Conservation (phyloP, 2,329 filamentous ascomycete species). For the Dryadomyces sulphureus region DNA sequence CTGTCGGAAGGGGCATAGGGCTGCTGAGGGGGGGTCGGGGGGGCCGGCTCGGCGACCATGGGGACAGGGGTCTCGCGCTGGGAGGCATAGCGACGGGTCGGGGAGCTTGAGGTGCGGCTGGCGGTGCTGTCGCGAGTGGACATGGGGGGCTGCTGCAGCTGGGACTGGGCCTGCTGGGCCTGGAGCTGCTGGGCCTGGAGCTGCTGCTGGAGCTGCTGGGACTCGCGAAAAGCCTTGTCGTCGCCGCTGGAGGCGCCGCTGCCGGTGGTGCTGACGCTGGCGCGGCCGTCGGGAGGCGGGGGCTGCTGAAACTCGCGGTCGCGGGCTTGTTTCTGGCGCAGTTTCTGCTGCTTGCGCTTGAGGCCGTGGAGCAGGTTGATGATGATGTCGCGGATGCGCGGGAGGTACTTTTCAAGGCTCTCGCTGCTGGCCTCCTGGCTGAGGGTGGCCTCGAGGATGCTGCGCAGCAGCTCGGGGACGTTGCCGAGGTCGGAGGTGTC, state of each 20-base stretch:
- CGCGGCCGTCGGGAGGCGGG: background rate
- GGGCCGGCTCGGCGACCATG: conserved; percentile 46
- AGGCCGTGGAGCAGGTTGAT: conserved; percentile 92
- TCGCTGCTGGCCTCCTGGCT: conserved; percentile 92
- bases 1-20: too few species aligned
- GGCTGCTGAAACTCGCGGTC: conserved; percentile 45
- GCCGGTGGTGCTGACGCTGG: conserved; percentile 41
- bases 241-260: conserved; percentile 44
- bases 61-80: conserved; percentile 34
- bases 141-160: conserved; percentile 15
- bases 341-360: conserved; percentile 90
- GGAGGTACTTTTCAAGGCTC: conserved; percentile 85
- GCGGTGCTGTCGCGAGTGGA: conserved; percentile 15
- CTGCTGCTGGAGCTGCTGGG: conserved; percentile 15
- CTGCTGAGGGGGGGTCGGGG: too few species aligned
- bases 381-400: conserved; percentile 93
- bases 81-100: conserved; percentile 30
- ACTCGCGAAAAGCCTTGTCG: conserved; percentile 33
- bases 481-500: conserved; percentile 90
- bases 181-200: conserved; percentile 14
- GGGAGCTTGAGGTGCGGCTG: conserved; percentile 20
- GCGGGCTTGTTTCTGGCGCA: conserved; percentile 48
- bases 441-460: conserved; percentile 86
- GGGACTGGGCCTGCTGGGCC: conserved; percentile 11
- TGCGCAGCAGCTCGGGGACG: conserved; percentile 78